A percentile compares a stretch with the other conserved stretches of the same genome.
These are phyloP conservation scores for Ceratobasidium sp. DNA, from an alignment of 1,284 basidiomycete species.

Conservation along the genomic window DNA sequence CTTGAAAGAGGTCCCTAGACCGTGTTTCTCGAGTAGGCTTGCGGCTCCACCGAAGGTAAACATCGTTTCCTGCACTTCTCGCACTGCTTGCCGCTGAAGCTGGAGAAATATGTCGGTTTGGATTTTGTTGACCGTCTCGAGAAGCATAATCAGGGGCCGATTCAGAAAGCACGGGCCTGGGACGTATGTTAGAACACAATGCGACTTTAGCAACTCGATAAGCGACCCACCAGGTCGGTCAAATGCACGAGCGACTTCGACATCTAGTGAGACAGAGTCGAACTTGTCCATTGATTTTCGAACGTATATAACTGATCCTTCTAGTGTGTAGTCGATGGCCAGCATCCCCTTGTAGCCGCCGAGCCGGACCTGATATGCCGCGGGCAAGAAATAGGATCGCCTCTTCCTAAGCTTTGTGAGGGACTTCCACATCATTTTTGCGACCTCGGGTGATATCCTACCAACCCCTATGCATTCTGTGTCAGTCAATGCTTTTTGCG, in stretches of 20 bases:
- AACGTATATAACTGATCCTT: constrained; percentile 61
- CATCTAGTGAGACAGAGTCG: constrained; percentile 62
- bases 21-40: constrained; percentile 62
- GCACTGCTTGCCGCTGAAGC: constrained; percentile 69
- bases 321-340: constrained; percentile 66
- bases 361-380: constrained; percentile 54
- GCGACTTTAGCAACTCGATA: constrained; percentile 56
- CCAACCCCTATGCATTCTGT: constrained; percentile 70
- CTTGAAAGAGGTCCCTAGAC: constrained; percentile 61
- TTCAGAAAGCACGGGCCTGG: constrained; percentile 47
- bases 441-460: constrained; percentile 71
- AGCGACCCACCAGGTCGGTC: constrained; percentile 67
- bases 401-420: constrained; percentile 60
- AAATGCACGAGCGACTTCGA: constrained; percentile 77
- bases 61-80: constrained; percentile 62
- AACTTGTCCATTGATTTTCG: constrained; percentile 76
- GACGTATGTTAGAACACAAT: constrained; percentile 32
- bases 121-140: constrained; percentile 67
- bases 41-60: constrained; percentile 63
- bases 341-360: constrained; percentile 65
- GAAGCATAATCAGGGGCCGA: constrained; percentile 76
- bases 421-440: constrained; percentile 65
- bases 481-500: background rate
- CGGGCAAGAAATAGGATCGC: constrained; percentile 55
- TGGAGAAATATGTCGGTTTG: constrained; percentile 66